Percentiles rank a stretch among this genome's conserved stretches.
Evolutionary conservation across 441 rosid genomes (phyloP).

Genomic region (Sinapis alba): DNA sequence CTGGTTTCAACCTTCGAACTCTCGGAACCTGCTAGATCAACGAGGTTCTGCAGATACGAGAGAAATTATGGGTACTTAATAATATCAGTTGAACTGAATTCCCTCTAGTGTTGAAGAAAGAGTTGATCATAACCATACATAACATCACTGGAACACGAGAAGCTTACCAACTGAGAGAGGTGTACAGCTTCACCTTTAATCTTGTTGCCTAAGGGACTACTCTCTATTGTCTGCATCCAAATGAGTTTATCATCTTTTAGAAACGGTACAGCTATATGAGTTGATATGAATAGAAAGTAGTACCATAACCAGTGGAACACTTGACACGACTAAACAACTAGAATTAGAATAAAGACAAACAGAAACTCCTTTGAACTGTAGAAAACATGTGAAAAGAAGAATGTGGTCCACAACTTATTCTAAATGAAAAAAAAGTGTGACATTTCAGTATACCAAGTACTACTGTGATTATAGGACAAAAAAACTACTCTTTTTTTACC

Average conservation of each 20-base stretch:
- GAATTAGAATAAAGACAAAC: background rate
- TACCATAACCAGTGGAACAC: conserved; percentile 12
- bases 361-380: conserved; percentile 11
- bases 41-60: conserved; percentile 91
- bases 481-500: background rate
- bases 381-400: conserved; percentile 14
- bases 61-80: conserved; percentile 26
- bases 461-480: background rate
- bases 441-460: conserved; percentile 10
- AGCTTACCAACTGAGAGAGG: conserved; percentile 93
- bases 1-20: conserved; percentile 98
- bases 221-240: conserved; percentile 82
- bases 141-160: conserved; percentile 29
- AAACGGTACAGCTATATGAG: conserved; percentile 16
- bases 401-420: conserved; percentile 9
- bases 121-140: conserved; percentile 24
- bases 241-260: conserved; percentile 27
- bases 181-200: conserved; percentile 88
- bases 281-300: conserved; percentile 15
- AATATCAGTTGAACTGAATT: conserved; percentile 9
- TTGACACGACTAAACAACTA: conserved; percentile 16
- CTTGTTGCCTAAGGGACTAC: conserved; percentile 84
- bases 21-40: conserved; percentile 99
- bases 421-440: background rate
- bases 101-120: conserved; percentile 9